Percentiles rank a stretch among this genome's conserved stretches.
These are phyloP conservation scores for Elaeagnus macrophylla DNA, from an alignment of 306 rosid genomes.

Conservation along the genomic window DNA sequence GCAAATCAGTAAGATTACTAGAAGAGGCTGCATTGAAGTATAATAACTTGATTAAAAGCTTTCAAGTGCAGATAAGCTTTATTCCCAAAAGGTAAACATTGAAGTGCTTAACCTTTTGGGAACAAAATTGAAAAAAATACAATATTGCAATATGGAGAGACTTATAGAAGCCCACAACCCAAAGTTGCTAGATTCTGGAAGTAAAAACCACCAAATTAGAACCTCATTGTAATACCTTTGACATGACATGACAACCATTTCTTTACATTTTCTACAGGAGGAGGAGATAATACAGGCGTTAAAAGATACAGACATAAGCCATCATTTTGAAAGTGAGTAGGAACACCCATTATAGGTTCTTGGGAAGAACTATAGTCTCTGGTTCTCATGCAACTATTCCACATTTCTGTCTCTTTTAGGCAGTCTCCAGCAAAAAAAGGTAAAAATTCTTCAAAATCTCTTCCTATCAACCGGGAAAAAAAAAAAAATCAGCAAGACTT, in stretches of 20 bases:
- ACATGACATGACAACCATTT: conserved; percentile 57
- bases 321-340: conserved; percentile 68
- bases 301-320: conserved; percentile 59
- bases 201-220: conserved; percentile 10
- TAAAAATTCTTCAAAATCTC: conserved; percentile 40
- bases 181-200: conserved; percentile 10
- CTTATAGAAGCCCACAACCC: conserved; percentile 18
- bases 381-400: conserved; percentile 20
- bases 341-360: conserved; percentile 29
- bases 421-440: conserved; percentile 38
- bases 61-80: conserved; percentile 6
- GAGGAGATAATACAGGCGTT: conserved; percentile 66
- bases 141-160: conserved; percentile 16
- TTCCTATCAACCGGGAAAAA: conserved; percentile 17
- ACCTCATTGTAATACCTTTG: conserved; percentile 36
- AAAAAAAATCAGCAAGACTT: no score
- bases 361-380: conserved; percentile 27
- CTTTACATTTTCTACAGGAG: conserved; percentile 44
- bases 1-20: conserved; percentile 19
- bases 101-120: conserved; percentile 7
- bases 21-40: conserved; percentile 24
- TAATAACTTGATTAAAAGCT: not conserved
- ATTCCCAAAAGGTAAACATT: conserved; percentile 3
- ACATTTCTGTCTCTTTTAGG: conserved; percentile 26
- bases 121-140: conserved; percentile 19